phyloP scores from a whole-genome alignment of 1,284 basidiomycete genomes.

The Ganoderma leucocontextum region DNA sequence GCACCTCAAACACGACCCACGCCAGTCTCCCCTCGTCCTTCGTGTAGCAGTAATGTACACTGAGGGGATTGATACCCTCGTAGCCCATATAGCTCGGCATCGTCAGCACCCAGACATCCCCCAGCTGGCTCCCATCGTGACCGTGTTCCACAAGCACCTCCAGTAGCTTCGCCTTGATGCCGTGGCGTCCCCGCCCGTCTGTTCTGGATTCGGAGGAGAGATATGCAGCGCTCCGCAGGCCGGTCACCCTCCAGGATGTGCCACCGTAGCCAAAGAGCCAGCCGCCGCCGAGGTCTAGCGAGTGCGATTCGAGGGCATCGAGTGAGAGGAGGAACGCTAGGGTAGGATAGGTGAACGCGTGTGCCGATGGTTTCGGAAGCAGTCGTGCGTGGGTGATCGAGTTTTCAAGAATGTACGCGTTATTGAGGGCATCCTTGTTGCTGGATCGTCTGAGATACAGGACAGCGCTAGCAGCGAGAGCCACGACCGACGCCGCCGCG shows the following conservation, averaged over 20 bases:
- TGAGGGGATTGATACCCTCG: constrained; percentile 81
- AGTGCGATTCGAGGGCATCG: constrained; percentile 58
- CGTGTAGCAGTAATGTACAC: constrained; percentile 76
- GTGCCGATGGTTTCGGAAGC: constrained; percentile 58
- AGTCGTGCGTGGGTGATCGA: constrained; percentile 65
- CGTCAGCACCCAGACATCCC: constrained; percentile 75
- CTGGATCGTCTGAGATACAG: not conserved
- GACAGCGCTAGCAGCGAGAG: constrained; percentile 2
- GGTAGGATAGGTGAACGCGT: constrained; percentile 73
- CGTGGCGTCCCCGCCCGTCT: constrained; percentile 18
- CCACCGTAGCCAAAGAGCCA: constrained; percentile 62
- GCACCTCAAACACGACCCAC: constrained; percentile 67
- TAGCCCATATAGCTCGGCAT: constrained; percentile 78
- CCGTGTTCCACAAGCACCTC: constrained; percentile 46
- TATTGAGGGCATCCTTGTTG: not conserved
- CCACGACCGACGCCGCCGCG: constrained; percentile 3
- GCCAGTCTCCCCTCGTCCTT: constrained; percentile 45
- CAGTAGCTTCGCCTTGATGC: constrained; percentile 52
- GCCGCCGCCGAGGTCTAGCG: constrained; percentile 59
- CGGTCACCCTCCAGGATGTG: constrained; percentile 53
- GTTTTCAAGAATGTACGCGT: constrained; percentile 58
- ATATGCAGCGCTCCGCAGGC: constrained; percentile 58
- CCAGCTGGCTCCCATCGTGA: constrained; percentile 32
- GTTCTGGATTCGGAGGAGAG: constrained; percentile 43
- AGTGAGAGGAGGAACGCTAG: constrained; percentile 69